Conservation (phyloP, 306 rosid species). For the Psophocarpus tetragonolobus region DNA sequence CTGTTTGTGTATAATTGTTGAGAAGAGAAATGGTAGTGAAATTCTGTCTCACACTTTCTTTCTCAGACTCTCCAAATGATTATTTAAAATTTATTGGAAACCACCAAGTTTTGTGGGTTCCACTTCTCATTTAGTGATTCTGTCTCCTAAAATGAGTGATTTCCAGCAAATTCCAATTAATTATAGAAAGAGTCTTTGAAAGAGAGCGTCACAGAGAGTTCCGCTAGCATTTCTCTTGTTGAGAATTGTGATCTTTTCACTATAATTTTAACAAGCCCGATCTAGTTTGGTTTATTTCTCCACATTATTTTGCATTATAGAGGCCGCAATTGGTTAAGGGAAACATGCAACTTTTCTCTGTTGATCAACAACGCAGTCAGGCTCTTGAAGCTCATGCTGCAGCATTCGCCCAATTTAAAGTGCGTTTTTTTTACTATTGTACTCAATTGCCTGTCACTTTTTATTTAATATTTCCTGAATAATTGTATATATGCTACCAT, state of each 20-base stretch:
- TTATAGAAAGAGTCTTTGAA: too few species aligned
- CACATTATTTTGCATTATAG: constrained; percentile 46
- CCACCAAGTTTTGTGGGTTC: too few species aligned
- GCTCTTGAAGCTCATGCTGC: constrained; percentile 99
- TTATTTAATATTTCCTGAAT: constrained; percentile 6
- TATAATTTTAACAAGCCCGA: constrained; percentile 10
- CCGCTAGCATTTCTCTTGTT: too few species aligned
- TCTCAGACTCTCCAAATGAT: too few species aligned
- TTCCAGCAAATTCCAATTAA: too few species aligned
- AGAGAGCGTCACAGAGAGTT: too few species aligned
- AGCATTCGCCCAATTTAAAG: constrained; percentile 93
- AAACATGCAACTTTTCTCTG: constrained; percentile 95
- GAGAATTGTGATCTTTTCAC: background rate
- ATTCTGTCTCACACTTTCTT: too few species aligned
- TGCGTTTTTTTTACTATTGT: constrained; percentile 35
- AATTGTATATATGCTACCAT: constrained; percentile 8
- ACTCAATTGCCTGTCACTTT: background rate
- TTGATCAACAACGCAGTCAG: constrained; percentile 99
- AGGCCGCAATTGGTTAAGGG: constrained; percentile 97
- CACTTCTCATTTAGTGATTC: too few species aligned
- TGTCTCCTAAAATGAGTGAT: too few species aligned
- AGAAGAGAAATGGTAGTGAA: too few species aligned
- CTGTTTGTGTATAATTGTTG: background rate
- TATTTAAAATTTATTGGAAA: too few species aligned
- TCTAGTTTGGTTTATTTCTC: constrained; percentile 27